A percentile compares a stretch with the other conserved stretches of the same genome.
These are phyloP conservation scores for Plasmodium blacklocki DNA, from an alignment of 169 alveolate species.

Conservation along the genomic window DNA sequence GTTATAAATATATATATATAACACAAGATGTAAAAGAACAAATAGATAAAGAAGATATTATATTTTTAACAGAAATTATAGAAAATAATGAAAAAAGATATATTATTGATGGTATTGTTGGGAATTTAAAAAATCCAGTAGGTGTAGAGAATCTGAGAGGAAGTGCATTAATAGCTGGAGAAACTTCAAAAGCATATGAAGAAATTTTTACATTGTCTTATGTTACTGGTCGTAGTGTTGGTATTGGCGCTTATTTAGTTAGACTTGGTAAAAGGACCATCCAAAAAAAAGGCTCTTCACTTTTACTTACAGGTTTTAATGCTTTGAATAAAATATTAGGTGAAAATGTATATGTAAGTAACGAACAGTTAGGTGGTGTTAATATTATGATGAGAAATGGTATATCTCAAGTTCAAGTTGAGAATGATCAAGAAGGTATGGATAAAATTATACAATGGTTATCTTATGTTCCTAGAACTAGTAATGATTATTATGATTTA, in stretches of 20 bases:
- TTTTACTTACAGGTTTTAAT: slow-evolving; percentile 90
- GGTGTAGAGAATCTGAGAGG: slow-evolving; percentile 91
- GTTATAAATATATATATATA: slow-evolving; percentile 85
- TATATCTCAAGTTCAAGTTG: slow-evolving; percentile 88
- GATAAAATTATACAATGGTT: slow-evolving; percentile 87
- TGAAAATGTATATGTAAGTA: slow-evolving; percentile 88
- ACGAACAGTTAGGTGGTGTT: slow-evolving; percentile 92
- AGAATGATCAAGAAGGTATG: slow-evolving; percentile 88
- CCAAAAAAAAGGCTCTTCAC: slow-evolving; percentile 89
- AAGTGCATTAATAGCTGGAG: slow-evolving; percentile 92
- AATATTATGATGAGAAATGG: slow-evolving; percentile 92
- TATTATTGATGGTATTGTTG: slow-evolving; percentile 71
- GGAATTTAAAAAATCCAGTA: slow-evolving; percentile 79
- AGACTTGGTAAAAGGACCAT: slow-evolving; percentile 90
- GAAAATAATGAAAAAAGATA: slow-evolving; percentile 81
- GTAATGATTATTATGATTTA: slow-evolving; percentile 83
- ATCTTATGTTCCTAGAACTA: slow-evolving; percentile 86
- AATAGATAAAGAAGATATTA: slow-evolving; percentile 78
- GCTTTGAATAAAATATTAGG: slow-evolving; percentile 90
- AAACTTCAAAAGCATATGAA: slow-evolving; percentile 90
- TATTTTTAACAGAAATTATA: slow-evolving; percentile 78
- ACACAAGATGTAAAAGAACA: slow-evolving; percentile 79
- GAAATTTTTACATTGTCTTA: slow-evolving; percentile 89
- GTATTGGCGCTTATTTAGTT: slow-evolving; percentile 91
- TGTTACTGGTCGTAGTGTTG: slow-evolving; percentile 91